A percentile compares a stretch with the other conserved stretches of the same genome.
Evolutionary conservation across 768 basidiomycete species (phyloP).

Genomic region (Boletus huronensis): DNA sequence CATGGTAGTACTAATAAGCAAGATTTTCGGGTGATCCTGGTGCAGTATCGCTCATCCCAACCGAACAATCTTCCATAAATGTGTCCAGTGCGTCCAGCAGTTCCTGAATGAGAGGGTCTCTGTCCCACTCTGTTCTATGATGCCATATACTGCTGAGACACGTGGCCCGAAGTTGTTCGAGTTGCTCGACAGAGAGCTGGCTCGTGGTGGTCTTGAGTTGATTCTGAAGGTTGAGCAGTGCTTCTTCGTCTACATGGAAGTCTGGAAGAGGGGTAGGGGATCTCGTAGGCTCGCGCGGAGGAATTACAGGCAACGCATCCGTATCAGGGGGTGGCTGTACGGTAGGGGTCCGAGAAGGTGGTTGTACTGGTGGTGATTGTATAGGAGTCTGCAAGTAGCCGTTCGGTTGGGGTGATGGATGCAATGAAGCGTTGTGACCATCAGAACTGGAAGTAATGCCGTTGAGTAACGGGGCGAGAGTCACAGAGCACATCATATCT

Average conservation of each 20-base stretch:
- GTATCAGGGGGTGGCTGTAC: slow-evolving; percentile 9
- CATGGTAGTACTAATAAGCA: slow-evolving; percentile 1
- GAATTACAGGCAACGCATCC: slow-evolving; percentile 20
- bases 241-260: slow-evolving; percentile 59
- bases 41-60: slow-evolving; percentile 14
- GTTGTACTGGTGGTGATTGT: neutral
- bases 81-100: slow-evolving; percentile 53
- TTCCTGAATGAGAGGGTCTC: slow-evolving; percentile 59
- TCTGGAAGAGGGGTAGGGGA: slow-evolving; percentile 72
- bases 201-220: slow-evolving; percentile 53
- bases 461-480: slow-evolving; percentile 27
- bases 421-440: neutral
- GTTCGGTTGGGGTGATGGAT: slow-evolving; percentile 11
- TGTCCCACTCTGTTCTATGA: slow-evolving; percentile 78
- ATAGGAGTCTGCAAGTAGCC: slow-evolving; percentile 10
- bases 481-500: slow-evolving; percentile 18
- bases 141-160: slow-evolving; percentile 82
- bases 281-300: slow-evolving; percentile 45
- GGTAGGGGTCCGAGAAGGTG: slow-evolving; percentile 6
- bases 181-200: slow-evolving; percentile 74
- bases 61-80: slow-evolving; percentile 63
- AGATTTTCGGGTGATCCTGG: neutral
- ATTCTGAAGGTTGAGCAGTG: slow-evolving; percentile 46
- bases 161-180: slow-evolving; percentile 90
- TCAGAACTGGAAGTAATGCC: slow-evolving; percentile 11